phyloP scores from a whole-genome alignment of 495 filamentous ascomycete genomes.

The Pseudomonodictys pantanalensis region DNA sequence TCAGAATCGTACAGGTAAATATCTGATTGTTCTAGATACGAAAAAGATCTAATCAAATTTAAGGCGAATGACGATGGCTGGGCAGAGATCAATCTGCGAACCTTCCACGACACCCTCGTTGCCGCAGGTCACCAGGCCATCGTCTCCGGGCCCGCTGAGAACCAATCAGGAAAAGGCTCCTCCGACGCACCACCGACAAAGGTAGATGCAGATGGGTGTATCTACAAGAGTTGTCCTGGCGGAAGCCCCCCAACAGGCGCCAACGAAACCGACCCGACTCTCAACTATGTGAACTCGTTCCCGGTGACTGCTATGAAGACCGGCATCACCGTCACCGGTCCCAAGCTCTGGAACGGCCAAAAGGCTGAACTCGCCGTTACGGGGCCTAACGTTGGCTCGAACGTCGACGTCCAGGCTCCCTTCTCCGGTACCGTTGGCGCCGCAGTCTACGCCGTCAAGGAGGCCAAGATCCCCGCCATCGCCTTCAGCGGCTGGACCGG shows the following conservation, averaged over 20 bases:
- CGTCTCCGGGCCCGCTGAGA: constrained; percentile 62
- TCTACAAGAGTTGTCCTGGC: constrained; percentile 49
- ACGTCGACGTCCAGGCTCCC: constrained; percentile 52
- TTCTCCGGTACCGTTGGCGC: constrained; percentile 65
- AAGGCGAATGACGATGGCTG: constrained; percentile 71
- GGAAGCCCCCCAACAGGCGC: constrained; percentile 53
- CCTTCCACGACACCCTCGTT: constrained; percentile 52
- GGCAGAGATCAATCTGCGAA: constrained; percentile 64
- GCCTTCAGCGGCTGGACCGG: constrained; percentile 59
- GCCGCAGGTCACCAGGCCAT: constrained; percentile 57
- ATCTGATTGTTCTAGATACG: constrained; percentile 9
- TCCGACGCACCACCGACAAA: constrained; percentile 47
- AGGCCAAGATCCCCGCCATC: constrained; percentile 56
- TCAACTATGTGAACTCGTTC: constrained; percentile 70
- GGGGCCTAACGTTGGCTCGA: constrained; percentile 63
- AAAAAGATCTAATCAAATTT: constrained; percentile 37
- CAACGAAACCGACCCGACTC: constrained; percentile 54
- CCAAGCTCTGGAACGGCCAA: constrained; percentile 50
- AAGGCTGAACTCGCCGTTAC: constrained; percentile 57
- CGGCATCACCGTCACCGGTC: constrained; percentile 56
- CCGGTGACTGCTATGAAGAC: constrained; percentile 63
- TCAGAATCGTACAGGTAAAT: too few relatives aligned
- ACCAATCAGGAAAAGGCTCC: constrained; percentile 63
- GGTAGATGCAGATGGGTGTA: constrained; percentile 17
- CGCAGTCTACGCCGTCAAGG: constrained; percentile 54